A percentile compares a stretch with the other conserved stretches of the same genome.
These are phyloP conservation scores for Dendrothele bispora DNA, from an alignment of 768 basidiomycete species.

Conservation along the genomic window DNA sequence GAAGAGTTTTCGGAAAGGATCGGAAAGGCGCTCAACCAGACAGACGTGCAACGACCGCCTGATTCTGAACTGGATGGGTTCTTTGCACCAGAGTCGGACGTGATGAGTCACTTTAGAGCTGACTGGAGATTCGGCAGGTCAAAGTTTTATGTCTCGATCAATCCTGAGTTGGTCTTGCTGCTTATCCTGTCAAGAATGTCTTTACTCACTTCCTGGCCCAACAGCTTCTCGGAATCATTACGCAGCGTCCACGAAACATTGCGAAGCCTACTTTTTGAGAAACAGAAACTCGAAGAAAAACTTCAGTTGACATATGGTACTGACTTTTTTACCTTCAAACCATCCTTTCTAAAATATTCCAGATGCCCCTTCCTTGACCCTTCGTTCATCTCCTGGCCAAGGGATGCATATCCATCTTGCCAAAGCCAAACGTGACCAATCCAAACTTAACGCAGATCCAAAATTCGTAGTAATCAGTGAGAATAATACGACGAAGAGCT, in stretches of 20 bases:
- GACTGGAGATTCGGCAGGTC: constrained; percentile 30
- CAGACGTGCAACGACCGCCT: neutral
- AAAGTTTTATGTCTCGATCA: constrained; percentile 54
- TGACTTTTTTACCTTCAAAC: constrained; percentile 10
- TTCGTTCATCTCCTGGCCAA: constrained; percentile 65
- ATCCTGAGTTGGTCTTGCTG: constrained; percentile 52
- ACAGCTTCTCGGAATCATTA: constrained; percentile 63
- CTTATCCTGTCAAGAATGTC: neutral
- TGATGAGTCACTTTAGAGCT: constrained; percentile 9
- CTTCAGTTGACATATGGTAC: constrained; percentile 58
- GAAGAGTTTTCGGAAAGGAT: constrained; percentile 57
- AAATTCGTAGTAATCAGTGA: constrained; percentile 61
- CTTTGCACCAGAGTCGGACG: constrained; percentile 7
- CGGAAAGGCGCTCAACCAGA: constrained; percentile 36
- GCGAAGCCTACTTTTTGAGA: constrained; percentile 40
- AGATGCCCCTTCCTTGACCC: constrained; percentile 74
- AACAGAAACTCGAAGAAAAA: constrained; percentile 51
- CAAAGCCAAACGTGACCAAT: constrained; percentile 61
- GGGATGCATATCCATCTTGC: constrained; percentile 78
- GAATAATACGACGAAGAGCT: constrained; percentile 64
- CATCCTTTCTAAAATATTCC: neutral
- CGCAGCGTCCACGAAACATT: constrained; percentile 47
- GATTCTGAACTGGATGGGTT: constrained; percentile 21
- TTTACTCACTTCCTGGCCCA: neutral
- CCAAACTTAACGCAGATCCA: constrained; percentile 42